These are phyloP conservation scores for Aegilops longissima DNA, from an alignment of 176 grass and related monocot species.

Conservation along the genomic window DNA sequence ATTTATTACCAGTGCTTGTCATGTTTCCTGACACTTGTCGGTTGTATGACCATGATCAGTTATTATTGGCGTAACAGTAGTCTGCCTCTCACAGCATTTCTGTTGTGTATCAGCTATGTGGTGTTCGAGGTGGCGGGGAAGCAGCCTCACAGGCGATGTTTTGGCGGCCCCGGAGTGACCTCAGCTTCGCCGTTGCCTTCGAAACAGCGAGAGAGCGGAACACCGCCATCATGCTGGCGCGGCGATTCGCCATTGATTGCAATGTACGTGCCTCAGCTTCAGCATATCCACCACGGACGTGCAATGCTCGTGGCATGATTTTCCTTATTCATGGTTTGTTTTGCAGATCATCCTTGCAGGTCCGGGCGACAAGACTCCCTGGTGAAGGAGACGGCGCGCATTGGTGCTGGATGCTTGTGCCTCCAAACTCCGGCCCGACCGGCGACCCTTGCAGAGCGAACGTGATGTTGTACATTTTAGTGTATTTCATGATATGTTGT, in stretches of 20 bases:
- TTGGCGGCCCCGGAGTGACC: constrained; percentile 61
- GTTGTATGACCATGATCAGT: neutral
- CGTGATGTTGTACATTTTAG: constrained; percentile 35
- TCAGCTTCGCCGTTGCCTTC: constrained; percentile 63
- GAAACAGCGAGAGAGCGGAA: constrained; percentile 74
- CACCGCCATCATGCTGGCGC: constrained; percentile 71
- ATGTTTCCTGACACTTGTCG: neutral
- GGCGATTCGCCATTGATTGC: constrained; percentile 80
- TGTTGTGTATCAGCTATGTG: constrained; percentile 58
- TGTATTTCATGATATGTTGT: constrained; percentile 22
- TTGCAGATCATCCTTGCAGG: constrained; percentile 68
- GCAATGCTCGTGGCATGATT: neutral
- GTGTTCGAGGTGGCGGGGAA: constrained; percentile 74
- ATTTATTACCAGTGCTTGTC: no score
- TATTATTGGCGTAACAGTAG: neutral
- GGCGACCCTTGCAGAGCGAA: neutral
- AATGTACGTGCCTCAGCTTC: constrained; percentile 50
- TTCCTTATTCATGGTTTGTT: neutral
- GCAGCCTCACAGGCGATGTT: constrained; percentile 60
- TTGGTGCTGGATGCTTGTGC: constrained; percentile 1
- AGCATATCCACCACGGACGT: neutral
- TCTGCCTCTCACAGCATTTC: neutral
- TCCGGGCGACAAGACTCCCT: constrained; percentile 52
- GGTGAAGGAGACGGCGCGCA: constrained; percentile 4
- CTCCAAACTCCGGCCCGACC: neutral